Base-by-base conservation (phyloP, 345 rosid genomes). In the Euphorbia lathyris region DNA sequence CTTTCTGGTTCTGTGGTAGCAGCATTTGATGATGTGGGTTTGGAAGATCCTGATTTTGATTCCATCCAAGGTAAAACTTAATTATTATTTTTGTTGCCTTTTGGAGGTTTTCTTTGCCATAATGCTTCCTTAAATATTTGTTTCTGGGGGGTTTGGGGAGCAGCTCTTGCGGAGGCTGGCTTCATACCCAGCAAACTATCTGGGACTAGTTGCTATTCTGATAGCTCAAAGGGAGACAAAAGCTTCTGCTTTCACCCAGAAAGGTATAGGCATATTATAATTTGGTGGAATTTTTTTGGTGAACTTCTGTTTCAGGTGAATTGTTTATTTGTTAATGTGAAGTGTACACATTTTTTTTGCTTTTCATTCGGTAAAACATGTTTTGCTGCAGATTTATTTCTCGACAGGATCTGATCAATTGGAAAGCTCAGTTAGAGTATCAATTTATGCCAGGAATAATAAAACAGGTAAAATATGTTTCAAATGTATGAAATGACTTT, bases 151-250 rank as follows among this genome's bases (percentile, higher is more conserved):
- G 47, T 73, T 67, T 75, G 57, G 27, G 25, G 14, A 83, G 50
- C 77, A 94, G 97, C 87, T 65, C 76, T 90, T 56, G 98, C 96
- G 9, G 98, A 91, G 86, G 87, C 88, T 69, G 96, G 98, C 61
- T 72, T 91, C 61, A 69, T 82, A 69, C 81, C 82, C 66, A 88
- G 97, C 87, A 84, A 87, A 79, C 74, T 91, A 14, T 71, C 74
- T 1, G 53, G 60, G 26, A 67, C 7, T n/a, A 73, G 56, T 72
- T 74, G 78, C 61, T 26, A 59, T 70, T 72, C 79, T 47, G 55
- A 78, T 42, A 68, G 68, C 40, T 78, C 78, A 42, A 64, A 83
- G 65, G 82, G 67, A 30, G 71, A 64, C 26, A 71, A 38, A 32
- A 65, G 62, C 67, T 5, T 52, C 66, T 69, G 67, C 62, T 88